Percentiles rank a stretch among this genome's conserved stretches.
Evolutionary conservation across 2,329 filamentous ascomycete genomes (phyloP).

Genomic region (Microcyclospora tardicrescens): DNA sequence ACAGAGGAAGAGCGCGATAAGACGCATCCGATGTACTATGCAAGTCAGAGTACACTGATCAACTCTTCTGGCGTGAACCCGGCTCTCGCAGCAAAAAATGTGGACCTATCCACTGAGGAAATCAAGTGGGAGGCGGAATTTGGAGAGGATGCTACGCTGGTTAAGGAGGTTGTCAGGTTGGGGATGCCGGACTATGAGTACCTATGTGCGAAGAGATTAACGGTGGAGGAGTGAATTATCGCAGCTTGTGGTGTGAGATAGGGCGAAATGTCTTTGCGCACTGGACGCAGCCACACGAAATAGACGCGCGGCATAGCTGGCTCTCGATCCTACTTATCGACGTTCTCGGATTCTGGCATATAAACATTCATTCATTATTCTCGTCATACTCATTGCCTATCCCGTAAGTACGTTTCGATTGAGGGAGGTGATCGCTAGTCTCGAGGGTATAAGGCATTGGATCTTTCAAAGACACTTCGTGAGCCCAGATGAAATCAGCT

Average conservation of each 20-base stretch:
- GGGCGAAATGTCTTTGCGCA: too few relatives aligned
- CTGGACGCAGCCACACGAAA: too few relatives aligned
- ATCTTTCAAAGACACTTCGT: too few relatives aligned
- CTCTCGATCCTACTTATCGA: too few relatives aligned
- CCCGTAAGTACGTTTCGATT: too few relatives aligned
- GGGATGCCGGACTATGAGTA: conserved; percentile 30
- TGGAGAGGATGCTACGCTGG: conserved; percentile 7
- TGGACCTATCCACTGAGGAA: conserved; percentile 22
- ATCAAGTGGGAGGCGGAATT: conserved; percentile 24
- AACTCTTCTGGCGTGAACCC: conserved; percentile 22
- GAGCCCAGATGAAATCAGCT: too few relatives aligned
- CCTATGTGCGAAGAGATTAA: conserved; percentile 10
- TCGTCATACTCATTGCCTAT: too few relatives aligned
- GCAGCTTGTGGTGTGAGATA: neutral
- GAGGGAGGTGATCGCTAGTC: too few relatives aligned
- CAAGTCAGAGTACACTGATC: conserved; percentile 19
- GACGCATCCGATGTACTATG: conserved; percentile 4
- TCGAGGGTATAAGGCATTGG: too few relatives aligned
- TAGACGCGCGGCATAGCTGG: too few relatives aligned
- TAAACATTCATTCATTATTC: too few relatives aligned
- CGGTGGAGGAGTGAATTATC: neutral
- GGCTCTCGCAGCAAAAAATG: conserved; percentile 16
- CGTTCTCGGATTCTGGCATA: too few relatives aligned
- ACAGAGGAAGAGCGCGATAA: conserved; percentile 1
- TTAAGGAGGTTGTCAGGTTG: conserved; percentile 9